These are phyloP conservation scores for Crithidia thermophila DNA, from an alignment of 208 protist genomes.

Conservation along the genomic window DNA sequence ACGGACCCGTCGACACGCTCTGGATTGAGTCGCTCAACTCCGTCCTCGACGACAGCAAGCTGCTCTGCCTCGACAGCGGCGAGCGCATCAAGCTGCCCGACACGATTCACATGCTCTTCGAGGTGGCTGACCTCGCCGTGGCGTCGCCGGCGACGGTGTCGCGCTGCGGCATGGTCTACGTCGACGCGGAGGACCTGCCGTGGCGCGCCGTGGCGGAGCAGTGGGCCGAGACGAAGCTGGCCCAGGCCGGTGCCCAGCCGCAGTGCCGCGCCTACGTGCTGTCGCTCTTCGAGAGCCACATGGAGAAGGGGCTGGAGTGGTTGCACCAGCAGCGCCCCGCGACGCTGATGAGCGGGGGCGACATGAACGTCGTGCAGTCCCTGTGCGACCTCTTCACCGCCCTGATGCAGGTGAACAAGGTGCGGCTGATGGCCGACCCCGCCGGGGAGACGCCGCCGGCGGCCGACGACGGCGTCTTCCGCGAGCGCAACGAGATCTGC, in stretches of 20 bases:
- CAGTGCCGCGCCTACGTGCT: constrained; percentile 84
- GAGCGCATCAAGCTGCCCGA: constrained; percentile 97
- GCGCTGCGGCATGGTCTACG: constrained; percentile 98
- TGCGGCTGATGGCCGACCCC: constrained; percentile 80
- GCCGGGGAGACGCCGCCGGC: constrained; percentile 34
- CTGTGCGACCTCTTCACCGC: constrained; percentile 93
- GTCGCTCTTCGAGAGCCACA: constrained; percentile 89
- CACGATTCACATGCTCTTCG: constrained; percentile 97
- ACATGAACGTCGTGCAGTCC: constrained; percentile 94
- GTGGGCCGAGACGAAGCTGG: constrained; percentile 90
- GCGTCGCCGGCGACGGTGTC: constrained; percentile 98
- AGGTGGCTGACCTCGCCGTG: constrained; percentile 96
- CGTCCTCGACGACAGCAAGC: constrained; percentile 98
- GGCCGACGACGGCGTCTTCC: constrained; percentile 70
- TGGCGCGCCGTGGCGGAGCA: constrained; percentile 90
- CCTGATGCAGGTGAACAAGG: constrained; percentile 70
- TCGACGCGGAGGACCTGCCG: constrained; percentile 93
- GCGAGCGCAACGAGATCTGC: constrained; percentile 90
- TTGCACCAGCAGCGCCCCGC: constrained; percentile 66
- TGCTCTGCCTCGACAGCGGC: constrained; percentile 97
- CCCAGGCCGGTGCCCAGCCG: constrained; percentile 46
- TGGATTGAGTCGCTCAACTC: constrained; percentile 99
- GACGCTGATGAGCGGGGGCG: constrained; percentile 86
- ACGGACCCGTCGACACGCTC: constrained; percentile 98
- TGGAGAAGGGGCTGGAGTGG: constrained; percentile 90